Conservation (phyloP, 202 grass and related monocot genomes). For the Zoysia matrella region DNA sequence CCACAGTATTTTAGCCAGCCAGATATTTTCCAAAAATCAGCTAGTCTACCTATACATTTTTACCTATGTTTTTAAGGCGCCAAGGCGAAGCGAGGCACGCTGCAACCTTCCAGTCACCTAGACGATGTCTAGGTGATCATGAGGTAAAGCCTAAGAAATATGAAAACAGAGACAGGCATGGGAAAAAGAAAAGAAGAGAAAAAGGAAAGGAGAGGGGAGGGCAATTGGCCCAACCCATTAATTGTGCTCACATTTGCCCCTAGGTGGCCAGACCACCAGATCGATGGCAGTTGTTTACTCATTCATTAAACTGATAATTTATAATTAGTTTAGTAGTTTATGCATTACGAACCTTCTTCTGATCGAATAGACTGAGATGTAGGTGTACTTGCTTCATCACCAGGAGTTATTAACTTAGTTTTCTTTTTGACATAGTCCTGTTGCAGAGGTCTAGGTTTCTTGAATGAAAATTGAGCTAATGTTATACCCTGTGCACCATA, state of each 20-base stretch:
- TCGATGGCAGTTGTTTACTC: conserved; percentile 8
- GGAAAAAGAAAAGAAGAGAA: no score
- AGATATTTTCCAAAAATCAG: not conserved
- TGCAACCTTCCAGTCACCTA: conserved; percentile 46
- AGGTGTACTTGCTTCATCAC: conserved; percentile 46
- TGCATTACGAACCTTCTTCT: conserved; percentile 51
- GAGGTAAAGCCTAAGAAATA: no score
- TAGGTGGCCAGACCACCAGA: no score
- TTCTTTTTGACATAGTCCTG: conserved; percentile 95
- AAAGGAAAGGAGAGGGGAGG: no score
- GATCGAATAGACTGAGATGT: conserved; percentile 36
- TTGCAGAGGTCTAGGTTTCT: conserved; percentile 87
- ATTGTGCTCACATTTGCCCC: no score
- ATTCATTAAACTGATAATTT: conserved; percentile 28
- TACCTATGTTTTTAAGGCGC: conserved; percentile 4
- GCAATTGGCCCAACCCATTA: no score
- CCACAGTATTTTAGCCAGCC: not conserved
- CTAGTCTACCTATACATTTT: not conserved
- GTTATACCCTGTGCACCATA: conserved; percentile 75
- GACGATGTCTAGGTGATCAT: not conserved
- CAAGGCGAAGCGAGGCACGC: no score
- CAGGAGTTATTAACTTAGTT: conserved; percentile 48
- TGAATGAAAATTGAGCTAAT: conserved; percentile 88
- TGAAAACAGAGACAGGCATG: no score
- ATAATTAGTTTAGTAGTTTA: not conserved